Base-by-base conservation (phyloP, 2,329 filamentous ascomycete species). In the Fusarium sarcochroum region DNA sequence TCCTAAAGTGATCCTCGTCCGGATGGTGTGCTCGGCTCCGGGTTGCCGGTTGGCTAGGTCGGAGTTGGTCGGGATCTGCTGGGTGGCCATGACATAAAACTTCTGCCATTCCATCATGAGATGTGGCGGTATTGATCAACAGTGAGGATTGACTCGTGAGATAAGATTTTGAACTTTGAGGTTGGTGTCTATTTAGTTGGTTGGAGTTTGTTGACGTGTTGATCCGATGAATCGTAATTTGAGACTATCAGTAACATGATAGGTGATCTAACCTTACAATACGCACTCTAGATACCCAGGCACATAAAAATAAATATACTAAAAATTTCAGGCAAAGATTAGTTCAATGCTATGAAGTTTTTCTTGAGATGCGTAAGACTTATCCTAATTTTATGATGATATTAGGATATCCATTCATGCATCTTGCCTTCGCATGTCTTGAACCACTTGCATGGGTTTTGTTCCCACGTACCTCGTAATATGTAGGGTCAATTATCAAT, bases 21-120 rank as follows among this genome's bases (percentile, higher is more conserved):
- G 23, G 52, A 46, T 66, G 59, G 59, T 69, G 66, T 69, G 52
- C 34, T 59, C 66, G 66, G 66, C 57, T 44, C 52, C 56, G 49
- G 18, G 20, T 13, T 67, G 66, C 62, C 66, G 66, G 23, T 10
- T 52, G n/a, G 27, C 48, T 52, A 41, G 23, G 32, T 40, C 40
- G 7, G 23, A 23, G 8, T 34, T 7, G 20, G 49, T 37, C 25
- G n/a, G 38, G 48, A 63, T 55, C 30, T 44, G 34, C 45, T 35
- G 11, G 13, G 10, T 20, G 11, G 38, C 37, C 35, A 56, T 50
- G 55, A 58, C 40, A 61, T 35, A 46, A 54, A 41, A 21, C 15
- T 32, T 27, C 4, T 44, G 49, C n/a, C 37, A 63, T 41, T 21
- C 20, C 23, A 25, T 10, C 23, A 47, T 48, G n/a, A 20, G 38